A percentile compares a stretch with the other conserved stretches of the same genome.
phyloP scores from a whole-genome alignment of 345 rosid species.

The Nasturtium officinale region DNA sequence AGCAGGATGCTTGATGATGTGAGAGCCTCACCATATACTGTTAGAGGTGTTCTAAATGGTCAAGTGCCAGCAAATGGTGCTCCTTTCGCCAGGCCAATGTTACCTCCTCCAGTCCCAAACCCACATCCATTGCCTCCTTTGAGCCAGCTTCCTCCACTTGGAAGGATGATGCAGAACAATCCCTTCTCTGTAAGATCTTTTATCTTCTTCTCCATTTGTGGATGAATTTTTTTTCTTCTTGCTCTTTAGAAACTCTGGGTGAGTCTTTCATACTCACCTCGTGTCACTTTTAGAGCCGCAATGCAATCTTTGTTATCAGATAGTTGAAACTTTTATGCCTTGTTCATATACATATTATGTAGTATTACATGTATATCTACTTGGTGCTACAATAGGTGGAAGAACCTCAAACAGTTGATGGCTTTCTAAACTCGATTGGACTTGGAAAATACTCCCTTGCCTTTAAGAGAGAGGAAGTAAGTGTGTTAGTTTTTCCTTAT shows the following conservation, averaged over 20 bases:
- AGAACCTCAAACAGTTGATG: conserved; percentile 79
- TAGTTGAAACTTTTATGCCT: neutral
- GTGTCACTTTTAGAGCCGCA: neutral
- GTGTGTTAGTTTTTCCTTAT: conserved; percentile 38
- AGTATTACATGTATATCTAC: conserved; percentile 16
- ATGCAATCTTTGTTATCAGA: conserved; percentile 22
- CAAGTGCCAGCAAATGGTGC: conserved; percentile 53
- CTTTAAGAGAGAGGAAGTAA: conserved; percentile 95
- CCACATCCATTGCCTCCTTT: conserved; percentile 53
- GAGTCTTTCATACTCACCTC: neutral
- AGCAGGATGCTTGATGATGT: conserved; percentile 59
- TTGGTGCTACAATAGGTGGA: conserved; percentile 52
- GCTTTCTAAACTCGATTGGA: conserved; percentile 71
- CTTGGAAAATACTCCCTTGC: conserved; percentile 69
- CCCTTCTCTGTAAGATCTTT: conserved; percentile 56
- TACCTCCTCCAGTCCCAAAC: conserved; percentile 59
- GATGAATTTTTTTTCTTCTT: neutral
- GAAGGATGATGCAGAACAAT: conserved; percentile 51
- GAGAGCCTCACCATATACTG: conserved; percentile 59
- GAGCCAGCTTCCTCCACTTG: conserved; percentile 57
- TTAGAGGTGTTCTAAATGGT: conserved; percentile 58
- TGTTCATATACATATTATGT: conserved; percentile 3
- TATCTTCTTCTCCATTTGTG: conserved; percentile 19
- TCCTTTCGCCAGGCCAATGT: conserved; percentile 56
- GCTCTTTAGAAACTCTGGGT: neutral